These are phyloP conservation scores for Xylaria arbuscula DNA, from an alignment of 2,329 filamentous ascomycete genomes.

Conservation along the genomic window DNA sequence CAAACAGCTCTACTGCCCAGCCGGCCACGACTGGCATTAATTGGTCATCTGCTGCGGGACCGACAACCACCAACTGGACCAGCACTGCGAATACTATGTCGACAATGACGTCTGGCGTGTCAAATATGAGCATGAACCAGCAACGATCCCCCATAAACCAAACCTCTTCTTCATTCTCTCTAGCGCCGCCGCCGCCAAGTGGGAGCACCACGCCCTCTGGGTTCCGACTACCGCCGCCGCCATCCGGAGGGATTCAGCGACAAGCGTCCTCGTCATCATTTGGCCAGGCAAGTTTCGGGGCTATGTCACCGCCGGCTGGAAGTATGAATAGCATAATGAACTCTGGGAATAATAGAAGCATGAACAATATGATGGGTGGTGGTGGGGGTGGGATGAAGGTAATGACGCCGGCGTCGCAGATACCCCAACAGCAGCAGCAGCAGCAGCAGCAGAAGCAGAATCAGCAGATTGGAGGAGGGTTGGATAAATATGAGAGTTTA, in stretches of 20 bases:
- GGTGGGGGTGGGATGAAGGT: constrained; percentile 27
- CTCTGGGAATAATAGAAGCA: constrained; percentile 40
- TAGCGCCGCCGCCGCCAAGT: constrained; percentile 64
- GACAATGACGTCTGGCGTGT: constrained; percentile 57
- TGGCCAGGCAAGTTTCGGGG: constrained; percentile 40
- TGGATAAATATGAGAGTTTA: constrained; percentile 76
- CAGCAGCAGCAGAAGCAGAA: constrained; percentile 51
- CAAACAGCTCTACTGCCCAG: constrained; percentile 42
- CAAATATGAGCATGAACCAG: constrained; percentile 61
- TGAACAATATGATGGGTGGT: constrained; percentile 43
- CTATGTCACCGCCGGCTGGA: constrained; percentile 38
- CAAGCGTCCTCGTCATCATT: constrained; percentile 46
- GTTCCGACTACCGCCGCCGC: constrained; percentile 63
- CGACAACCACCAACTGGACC: constrained; percentile 62
- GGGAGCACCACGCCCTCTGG: constrained; percentile 49
- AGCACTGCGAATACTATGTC: constrained; percentile 50
- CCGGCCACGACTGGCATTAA: constrained; percentile 55
- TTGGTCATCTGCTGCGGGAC: constrained; percentile 53
- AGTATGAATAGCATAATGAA: constrained; percentile 46
- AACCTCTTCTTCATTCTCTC: constrained; percentile 66
- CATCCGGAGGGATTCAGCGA: constrained; percentile 52
- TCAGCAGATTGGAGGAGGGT: constrained; percentile 54
- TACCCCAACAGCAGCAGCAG: constrained; percentile 50
- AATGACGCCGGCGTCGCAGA: constrained; percentile 26
- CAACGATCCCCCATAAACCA: constrained; percentile 53